These are phyloP conservation scores for Mytilinidion resinicola DNA, from an alignment of 495 filamentous ascomycete genomes.

Conservation along the genomic window DNA sequence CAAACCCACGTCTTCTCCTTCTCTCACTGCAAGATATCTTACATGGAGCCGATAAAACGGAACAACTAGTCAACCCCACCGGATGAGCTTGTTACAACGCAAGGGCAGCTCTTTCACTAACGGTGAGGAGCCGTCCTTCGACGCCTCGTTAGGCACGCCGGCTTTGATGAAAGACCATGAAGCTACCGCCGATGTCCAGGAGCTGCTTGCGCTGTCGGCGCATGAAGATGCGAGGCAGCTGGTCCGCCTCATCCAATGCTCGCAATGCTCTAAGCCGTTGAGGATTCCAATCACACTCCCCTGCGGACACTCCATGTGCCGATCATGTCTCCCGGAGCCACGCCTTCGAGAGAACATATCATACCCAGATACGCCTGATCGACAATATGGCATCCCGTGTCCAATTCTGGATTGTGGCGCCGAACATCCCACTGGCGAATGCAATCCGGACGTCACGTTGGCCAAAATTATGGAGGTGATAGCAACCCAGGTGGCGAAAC, in stretches of 20 bases:
- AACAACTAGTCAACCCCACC: neutral
- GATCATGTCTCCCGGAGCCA: constrained; percentile 61
- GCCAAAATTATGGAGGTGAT: constrained; percentile 55
- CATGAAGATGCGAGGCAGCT: constrained; percentile 51
- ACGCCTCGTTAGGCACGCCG: constrained; percentile 8
- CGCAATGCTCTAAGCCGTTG: constrained; percentile 63
- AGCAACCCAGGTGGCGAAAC: constrained; percentile 41
- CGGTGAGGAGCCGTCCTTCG: constrained; percentile 20
- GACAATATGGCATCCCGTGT: constrained; percentile 64
- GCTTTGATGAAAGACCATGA: constrained; percentile 22
- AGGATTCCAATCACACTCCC: constrained; percentile 67
- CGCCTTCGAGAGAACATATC: constrained; percentile 60
- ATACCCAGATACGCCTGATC: constrained; percentile 59
- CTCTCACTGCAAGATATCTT: too few species aligned
- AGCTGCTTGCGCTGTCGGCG: constrained; percentile 34
- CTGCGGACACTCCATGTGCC: constrained; percentile 76
- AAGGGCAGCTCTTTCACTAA: constrained; percentile 13
- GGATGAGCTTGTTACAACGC: constrained; percentile 10
- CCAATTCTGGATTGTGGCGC: constrained; percentile 58
- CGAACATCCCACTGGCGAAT: constrained; percentile 73
- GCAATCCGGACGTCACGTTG: constrained; percentile 67
- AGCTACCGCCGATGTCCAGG: constrained; percentile 1
- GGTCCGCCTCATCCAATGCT: constrained; percentile 68
- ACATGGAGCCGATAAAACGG: constrained; percentile 3
- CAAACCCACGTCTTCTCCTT: too few species aligned